These are phyloP conservation scores for Penicillium sp. DNA, from an alignment of 2,329 filamentous ascomycete genomes.

Conservation along the genomic window DNA sequence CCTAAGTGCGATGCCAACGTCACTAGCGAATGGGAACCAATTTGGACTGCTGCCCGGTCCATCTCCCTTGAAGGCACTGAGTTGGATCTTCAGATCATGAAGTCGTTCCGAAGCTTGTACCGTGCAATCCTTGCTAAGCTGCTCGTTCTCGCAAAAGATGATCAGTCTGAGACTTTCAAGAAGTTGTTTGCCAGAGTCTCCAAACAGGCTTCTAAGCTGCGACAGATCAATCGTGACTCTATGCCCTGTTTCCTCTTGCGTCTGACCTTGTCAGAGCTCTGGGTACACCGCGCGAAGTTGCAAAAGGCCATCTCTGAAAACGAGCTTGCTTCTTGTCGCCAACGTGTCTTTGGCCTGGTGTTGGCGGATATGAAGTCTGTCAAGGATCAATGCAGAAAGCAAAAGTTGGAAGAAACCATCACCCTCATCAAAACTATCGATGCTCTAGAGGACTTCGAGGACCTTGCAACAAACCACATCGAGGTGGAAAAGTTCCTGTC, in stretches of 20 bases:
- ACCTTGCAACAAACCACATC: slow-evolving; percentile 33
- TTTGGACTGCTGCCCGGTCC: slow-evolving; percentile 39
- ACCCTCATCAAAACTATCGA: slow-evolving; percentile 40
- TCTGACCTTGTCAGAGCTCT: slow-evolving; percentile 37
- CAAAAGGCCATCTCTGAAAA: slow-evolving; percentile 28
- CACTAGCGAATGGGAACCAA: slow-evolving; percentile 36
- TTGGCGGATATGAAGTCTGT: slow-evolving; percentile 37
- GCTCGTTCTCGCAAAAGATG: slow-evolving; percentile 34
- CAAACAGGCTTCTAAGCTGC: slow-evolving; percentile 30
- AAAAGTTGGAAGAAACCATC: slow-evolving; percentile 34
- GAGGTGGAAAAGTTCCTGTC: slow-evolving; percentile 37
- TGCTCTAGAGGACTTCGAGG: slow-evolving; percentile 42
- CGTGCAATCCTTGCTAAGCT: slow-evolving; percentile 37
- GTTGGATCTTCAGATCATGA: slow-evolving; percentile 36
- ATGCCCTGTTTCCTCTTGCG: slow-evolving; percentile 39
- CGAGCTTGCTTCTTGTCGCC: slow-evolving; percentile 33
- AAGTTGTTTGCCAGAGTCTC: slow-evolving; percentile 36
- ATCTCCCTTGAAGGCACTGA: slow-evolving; percentile 33
- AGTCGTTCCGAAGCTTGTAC: slow-evolving; percentile 39
- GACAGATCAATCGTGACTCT: slow-evolving; percentile 33
- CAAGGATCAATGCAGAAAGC: slow-evolving; percentile 36
- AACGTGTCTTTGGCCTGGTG: slow-evolving; percentile 35
- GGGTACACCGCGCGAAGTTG: slow-evolving; percentile 34
- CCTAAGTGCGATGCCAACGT: slow-evolving; percentile 39
- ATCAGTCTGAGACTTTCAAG: slow-evolving; percentile 36